Conservation (phyloP, 148 eudicot species). For the Camellia granthamiana region DNA sequence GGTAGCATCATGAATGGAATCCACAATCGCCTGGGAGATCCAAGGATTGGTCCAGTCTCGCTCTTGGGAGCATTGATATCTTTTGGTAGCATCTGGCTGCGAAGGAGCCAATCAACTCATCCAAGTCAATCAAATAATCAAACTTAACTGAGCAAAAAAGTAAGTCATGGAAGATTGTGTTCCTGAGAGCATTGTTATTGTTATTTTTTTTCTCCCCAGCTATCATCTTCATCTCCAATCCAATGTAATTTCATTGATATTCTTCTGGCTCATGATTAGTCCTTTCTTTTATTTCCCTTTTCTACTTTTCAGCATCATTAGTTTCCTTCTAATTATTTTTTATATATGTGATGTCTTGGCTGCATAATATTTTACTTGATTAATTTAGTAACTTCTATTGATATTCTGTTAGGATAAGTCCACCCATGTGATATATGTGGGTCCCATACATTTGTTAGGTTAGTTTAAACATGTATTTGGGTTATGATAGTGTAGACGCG, state of each 20-base stretch:
- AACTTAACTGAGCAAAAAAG: constrained; percentile 37
- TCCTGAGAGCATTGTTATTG: constrained; percentile 3
- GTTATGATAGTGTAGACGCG: no score
- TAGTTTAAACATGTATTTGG: no score
- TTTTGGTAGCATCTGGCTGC: constrained; percentile 71
- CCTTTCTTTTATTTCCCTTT: not conserved
- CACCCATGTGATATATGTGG: no score
- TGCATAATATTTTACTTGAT: no score
- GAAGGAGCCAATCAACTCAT: constrained; percentile 48
- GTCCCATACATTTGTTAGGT: no score
- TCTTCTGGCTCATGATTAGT: no score
- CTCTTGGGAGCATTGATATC: constrained; percentile 82
- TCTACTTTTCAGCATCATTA: no score
- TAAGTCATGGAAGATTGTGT: constrained; percentile 19
- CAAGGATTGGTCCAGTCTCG: constrained; percentile 37
- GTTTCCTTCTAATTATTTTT: not conserved
- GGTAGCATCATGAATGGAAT: constrained; percentile 27
- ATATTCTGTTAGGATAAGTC: no score
- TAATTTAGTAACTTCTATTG: no score
- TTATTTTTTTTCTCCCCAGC: not conserved
- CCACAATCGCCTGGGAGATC: constrained; percentile 52
- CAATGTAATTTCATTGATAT: not conserved
- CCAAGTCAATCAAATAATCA: constrained; percentile 33
- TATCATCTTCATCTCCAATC: not conserved
- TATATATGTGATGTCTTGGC: not conserved